Percentiles rank a stretch among this genome's conserved stretches.
These are phyloP conservation scores for Alternaria novae-zelandiae DNA, from an alignment of 2,329 filamentous ascomycete genomes.

Conservation along the genomic window DNA sequence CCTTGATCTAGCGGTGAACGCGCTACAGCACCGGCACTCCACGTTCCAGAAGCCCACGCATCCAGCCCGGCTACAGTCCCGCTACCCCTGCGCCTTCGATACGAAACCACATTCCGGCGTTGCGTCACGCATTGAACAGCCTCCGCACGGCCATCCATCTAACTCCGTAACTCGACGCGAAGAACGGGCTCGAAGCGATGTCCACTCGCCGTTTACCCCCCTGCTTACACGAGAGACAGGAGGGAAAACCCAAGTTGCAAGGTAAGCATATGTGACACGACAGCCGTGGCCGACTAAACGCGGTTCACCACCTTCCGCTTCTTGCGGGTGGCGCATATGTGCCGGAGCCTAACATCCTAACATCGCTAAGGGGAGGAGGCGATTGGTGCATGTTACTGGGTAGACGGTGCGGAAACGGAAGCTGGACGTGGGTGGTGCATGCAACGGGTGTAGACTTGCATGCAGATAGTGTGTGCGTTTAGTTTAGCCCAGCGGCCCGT, in stretches of 20 bases:
- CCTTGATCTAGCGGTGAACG: neutral
- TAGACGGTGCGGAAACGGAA: neutral
- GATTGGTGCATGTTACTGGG: neutral
- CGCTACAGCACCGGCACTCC: neutral
- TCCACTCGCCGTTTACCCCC: neutral
- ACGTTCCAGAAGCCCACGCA: neutral
- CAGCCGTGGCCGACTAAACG: neutral
- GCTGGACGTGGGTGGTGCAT: neutral
- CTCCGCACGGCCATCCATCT: neutral
- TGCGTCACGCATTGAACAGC: neutral
- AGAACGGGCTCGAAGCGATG: neutral
- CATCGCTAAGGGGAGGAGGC: too few relatives aligned
- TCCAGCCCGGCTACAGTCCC: neutral
- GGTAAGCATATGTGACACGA: neutral
- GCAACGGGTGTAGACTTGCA: neutral
- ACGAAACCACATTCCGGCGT: neutral
- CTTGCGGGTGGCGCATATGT: neutral
- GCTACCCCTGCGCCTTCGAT: neutral
- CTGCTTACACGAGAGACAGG: constrained; percentile 1
- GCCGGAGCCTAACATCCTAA: neutral
- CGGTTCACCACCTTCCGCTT: neutral
- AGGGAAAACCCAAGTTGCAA: neutral
- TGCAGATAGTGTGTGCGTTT: neutral
- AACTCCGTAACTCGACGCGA: neutral
- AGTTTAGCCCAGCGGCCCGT: neutral